phyloP scores from a whole-genome alignment of 2,329 filamentous ascomycete species.

The Dactylellina drechsleri region DNA sequence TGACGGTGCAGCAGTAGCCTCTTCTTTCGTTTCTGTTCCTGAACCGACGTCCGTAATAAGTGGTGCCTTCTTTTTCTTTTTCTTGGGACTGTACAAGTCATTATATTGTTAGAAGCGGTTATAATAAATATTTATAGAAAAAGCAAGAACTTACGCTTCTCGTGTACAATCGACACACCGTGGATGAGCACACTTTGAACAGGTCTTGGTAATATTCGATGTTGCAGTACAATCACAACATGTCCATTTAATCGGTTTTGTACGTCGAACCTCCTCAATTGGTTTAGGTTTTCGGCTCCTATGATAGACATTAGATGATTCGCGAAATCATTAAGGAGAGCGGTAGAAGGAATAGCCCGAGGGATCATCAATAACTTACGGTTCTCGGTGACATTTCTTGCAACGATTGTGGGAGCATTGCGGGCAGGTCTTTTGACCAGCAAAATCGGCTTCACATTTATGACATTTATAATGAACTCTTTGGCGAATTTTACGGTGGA shows the following conservation, averaged over 20 bases:
- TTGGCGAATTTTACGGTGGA: conserved; percentile 77
- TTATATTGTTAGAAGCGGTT: not conserved
- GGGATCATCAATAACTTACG: conserved; percentile 68
- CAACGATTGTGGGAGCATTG: conserved; percentile 79
- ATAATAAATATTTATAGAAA: not conserved
- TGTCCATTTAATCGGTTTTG: conserved; percentile 47
- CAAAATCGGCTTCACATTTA: conserved; percentile 74
- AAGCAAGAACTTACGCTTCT: conserved; percentile 38
- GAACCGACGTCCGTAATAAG: conserved; percentile 16
- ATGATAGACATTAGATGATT: conserved; percentile 9
- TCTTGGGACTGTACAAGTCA: conserved; percentile 33
- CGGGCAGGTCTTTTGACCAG: conserved; percentile 71
- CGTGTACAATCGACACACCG: conserved; percentile 41
- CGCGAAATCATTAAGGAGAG: not conserved
- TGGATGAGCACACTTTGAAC: conserved; percentile 36
- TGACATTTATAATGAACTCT: conserved; percentile 81
- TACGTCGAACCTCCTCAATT: conserved; percentile 35
- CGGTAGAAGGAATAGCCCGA: no score
- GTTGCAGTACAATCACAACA: conserved; percentile 35
- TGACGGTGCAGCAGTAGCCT: conserved; percentile 8
- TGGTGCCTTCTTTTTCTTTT: conserved; percentile 49
- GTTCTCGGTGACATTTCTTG: conserved; percentile 81
- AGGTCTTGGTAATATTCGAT: conserved; percentile 34
- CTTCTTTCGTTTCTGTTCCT: conserved; percentile 26
- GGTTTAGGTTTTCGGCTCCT: conserved; percentile 38